Evolutionary conservation across 2,329 filamentous ascomycete species (phyloP).

Genomic region (Rutstroemia sp.): DNA sequence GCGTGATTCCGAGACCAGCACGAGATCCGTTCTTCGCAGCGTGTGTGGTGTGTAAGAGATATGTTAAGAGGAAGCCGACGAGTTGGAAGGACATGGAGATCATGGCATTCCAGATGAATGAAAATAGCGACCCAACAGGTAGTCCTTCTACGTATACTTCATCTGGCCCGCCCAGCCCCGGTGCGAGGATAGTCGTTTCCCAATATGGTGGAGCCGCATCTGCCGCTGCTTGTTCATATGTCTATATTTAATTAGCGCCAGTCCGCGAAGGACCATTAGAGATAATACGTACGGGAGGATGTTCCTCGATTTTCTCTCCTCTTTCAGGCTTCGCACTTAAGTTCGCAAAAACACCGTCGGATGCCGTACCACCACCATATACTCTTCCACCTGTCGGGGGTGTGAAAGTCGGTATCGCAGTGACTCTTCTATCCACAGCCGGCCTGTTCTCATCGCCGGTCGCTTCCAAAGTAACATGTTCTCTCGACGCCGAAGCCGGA

Average conservation of each 20-base stretch:
- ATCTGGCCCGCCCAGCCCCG: conserved; percentile 80
- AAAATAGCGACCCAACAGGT: conserved; percentile 81
- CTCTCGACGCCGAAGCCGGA: conserved; percentile 24
- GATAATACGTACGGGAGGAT: conserved; percentile 71
- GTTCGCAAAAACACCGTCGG: conserved; percentile 95
- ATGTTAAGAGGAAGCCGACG: conserved; percentile 94
- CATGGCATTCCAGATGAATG: conserved; percentile 87
- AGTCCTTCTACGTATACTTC: conserved; percentile 97
- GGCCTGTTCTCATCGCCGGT: conserved; percentile 16
- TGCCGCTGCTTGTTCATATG: conserved; percentile 95
- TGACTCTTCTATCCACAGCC: conserved; percentile 20
- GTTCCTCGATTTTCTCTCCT: conserved; percentile 74
- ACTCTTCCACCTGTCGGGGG: conserved; percentile 36
- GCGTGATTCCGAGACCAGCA: conserved; percentile 86
- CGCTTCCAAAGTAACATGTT: conserved; percentile 23
- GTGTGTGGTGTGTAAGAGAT: conserved; percentile 95
- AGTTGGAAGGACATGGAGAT: conserved; percentile 97
- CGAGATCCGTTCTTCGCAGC: conserved; percentile 96
- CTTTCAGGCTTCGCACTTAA: conserved; percentile 82
- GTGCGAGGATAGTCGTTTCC: conserved; percentile 96
- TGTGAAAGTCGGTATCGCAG: conserved; percentile 23
- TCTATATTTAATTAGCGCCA: conserved; percentile 42
- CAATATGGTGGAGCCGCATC: conserved; percentile 96
- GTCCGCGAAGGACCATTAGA: conserved; percentile 4
- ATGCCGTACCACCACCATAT: conserved; percentile 68